phyloP scores from a whole-genome alignment of 768 basidiomycete genomes.

The Grammothele lineata region DNA sequence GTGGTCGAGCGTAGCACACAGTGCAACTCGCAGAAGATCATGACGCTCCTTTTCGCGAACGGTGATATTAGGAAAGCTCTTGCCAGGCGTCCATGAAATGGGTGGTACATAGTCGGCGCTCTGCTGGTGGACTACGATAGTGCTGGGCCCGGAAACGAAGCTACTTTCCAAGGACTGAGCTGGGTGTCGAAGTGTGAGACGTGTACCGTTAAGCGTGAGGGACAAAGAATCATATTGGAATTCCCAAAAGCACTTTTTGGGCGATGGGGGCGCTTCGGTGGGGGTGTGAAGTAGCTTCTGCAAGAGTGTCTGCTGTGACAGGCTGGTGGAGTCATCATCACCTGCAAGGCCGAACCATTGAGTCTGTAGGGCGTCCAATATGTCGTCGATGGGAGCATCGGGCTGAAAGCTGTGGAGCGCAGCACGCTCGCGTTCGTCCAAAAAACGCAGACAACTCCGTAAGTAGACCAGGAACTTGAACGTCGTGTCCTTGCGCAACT shows the following conservation, averaged over 20 bases:
- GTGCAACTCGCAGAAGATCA: slow-evolving; percentile 1
- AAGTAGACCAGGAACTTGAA: slow-evolving; percentile 82
- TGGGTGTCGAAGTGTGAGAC: slow-evolving; percentile 7
- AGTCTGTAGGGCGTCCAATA: slow-evolving; percentile 13
- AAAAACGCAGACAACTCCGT: slow-evolving; percentile 55
- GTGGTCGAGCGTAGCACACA: slow-evolving; percentile 5
- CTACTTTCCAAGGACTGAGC: slow-evolving; percentile 2
- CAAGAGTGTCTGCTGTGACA: slow-evolving; percentile 12
- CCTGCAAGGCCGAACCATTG: slow-evolving; percentile 12
- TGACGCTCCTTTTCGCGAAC: slow-evolving; percentile 1
- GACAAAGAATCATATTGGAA: slow-evolving; percentile 1
- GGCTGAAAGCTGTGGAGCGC: slow-evolving; percentile 9
- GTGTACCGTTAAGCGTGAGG: neutral
- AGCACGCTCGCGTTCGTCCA: slow-evolving; percentile 29
- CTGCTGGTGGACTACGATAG: neutral
- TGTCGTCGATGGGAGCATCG: slow-evolving; percentile 11
- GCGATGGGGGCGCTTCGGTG: neutral
- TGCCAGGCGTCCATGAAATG: neutral
- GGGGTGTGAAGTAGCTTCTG: slow-evolving; percentile 9
- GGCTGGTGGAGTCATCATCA: slow-evolving; percentile 12
- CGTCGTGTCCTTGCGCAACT: slow-evolving; percentile 59
- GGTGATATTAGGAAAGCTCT: neutral
- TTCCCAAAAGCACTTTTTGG: neutral
- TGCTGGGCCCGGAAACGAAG: slow-evolving; percentile 6
- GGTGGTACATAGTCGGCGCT: slow-evolving; percentile 2